Conservation (phyloP, 805 yeast genomes). For the Yarrowia phangngaensis region DNA sequence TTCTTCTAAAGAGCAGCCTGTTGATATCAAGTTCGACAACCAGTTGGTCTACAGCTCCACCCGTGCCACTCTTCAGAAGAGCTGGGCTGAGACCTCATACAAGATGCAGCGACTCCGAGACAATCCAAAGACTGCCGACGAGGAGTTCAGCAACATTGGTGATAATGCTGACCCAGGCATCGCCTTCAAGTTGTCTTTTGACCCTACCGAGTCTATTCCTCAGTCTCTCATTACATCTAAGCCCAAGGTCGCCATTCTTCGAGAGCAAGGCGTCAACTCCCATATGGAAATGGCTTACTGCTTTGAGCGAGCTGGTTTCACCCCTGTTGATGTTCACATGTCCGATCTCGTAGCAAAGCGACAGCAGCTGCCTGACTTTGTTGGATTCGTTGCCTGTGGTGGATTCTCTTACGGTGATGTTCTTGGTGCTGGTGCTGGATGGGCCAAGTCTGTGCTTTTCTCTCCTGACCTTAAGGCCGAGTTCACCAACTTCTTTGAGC, state of each 20-base stretch:
- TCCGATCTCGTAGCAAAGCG: constrained; percentile 76
- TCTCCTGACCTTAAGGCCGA: constrained; percentile 71
- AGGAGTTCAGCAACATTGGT: constrained; percentile 68
- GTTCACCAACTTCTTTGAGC: constrained; percentile 76
- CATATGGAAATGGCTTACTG: constrained; percentile 99
- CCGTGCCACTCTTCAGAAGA: constrained; percentile 70
- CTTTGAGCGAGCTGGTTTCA: constrained; percentile 92
- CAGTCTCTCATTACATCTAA: constrained; percentile 38
- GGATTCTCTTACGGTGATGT: constrained; percentile 99
- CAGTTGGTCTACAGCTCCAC: constrained; percentile 47
- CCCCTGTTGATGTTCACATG: constrained; percentile 94
- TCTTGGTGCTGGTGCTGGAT: constrained; percentile 96
- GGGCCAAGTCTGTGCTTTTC: constrained; percentile 95
- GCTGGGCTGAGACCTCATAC: constrained; percentile 86
- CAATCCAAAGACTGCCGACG: constrained; percentile 84
- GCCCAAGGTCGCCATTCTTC: constrained; percentile 91
- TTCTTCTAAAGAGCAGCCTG: constrained; percentile 48
- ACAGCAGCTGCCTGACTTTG: constrained; percentile 65
- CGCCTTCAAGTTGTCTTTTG: constrained; percentile 71
- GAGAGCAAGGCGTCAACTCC: constrained; percentile 98
- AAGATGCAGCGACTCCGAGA: constrained; percentile 89
- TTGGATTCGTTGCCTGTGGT: constrained; percentile 97
- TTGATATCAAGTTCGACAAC: constrained; percentile 50
- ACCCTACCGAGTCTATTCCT: constrained; percentile 42
- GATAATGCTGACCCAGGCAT: constrained; percentile 92